Evolutionary conservation across 108 stramenopile genomes (phyloP), one percentile per base, ranked within the genome.

Genomic region (Pseudonitzschia multiseries): DNA sequence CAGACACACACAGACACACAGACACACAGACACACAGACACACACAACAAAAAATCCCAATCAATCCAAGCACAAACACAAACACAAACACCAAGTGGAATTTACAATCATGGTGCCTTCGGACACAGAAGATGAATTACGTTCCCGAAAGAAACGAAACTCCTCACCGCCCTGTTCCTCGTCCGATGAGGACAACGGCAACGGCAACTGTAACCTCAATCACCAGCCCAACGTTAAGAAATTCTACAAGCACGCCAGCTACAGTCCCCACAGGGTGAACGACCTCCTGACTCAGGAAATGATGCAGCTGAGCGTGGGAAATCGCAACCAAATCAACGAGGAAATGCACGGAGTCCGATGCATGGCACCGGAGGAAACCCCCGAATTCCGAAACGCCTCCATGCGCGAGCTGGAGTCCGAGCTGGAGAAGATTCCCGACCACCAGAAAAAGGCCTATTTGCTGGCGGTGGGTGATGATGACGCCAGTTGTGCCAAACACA

Each of bases 261-360:
- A 20, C 21, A 56, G 24, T 24, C 54, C 54, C 22, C 2, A 24
- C 22, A 26, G 4, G 3, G 24, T 24, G 17, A 26, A 56, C 54
- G 54, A 26, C 22, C 21, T 56, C 10, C 17, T 56, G 24, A 10
- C 10, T 1, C 9, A 26, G 26, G 54, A 56, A 10, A 24, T 56
- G 13, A 56, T 56, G 54, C 21, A 24, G 26, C 26, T 56, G 1
- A 56, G 54, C 26, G 21, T 56, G 21, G 22, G 2, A 10, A 22
- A 21, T 24, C 61, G 40, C 33, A 62, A 62, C 40, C 14, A 0
- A 8, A 40, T 41, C 8, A 33, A 4, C 32, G 61, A 62, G 15
- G 61, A 62, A 33, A 62, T 62, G 14, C 61, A 62, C 36, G 32
- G 61, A 9, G 61, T 62, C n/a, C 32, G 36, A 40, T 62, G 61